Evolutionary conservation across 2,329 filamentous ascomycete genomes (phyloP), one percentile per base, ranked within the genome.

Genomic region (Microdochium bolleyi): DNA sequence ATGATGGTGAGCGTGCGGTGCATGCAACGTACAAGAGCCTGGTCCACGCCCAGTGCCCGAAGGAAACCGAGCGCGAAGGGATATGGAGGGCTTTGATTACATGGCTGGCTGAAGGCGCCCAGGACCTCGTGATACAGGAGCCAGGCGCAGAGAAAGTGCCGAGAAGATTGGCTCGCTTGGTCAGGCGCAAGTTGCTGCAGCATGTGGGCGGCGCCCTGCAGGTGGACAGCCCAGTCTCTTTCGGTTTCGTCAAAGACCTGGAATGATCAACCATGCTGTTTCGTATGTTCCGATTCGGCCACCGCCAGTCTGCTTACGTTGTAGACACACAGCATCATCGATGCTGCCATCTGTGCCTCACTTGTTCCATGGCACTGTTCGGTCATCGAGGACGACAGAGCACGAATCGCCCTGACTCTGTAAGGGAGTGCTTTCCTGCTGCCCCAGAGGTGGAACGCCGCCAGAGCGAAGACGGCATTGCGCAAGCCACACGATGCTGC

Each of bases 281-380:
- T 30, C 5, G 11, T 30, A 11, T 30, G 27, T 30, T 41, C 4
- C 7, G 8, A 2, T 7, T 50, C 62, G 54, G 64, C n/a, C n/a
- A n/a, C n/a, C n/a, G 57, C 49, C 49, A 21, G 10, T 8, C 8
- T 24, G 22, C 70, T 60, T 55, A 75, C 73, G 58, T 73, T 75
- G 54, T 76, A 75, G 16, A 77, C 73, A 51, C 73, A 76, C 7
- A 77, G 66, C 73, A 77, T 76, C 74, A 77, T 74, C 8, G 71
- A 75, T 13, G 73, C 69, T 14, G 74, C 72, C 50, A 76, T 64
- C 53, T 75, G 73, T 8, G 65, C 66, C 50, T 71, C 66, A 7
- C 64, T 68, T 16, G 60, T 63, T n/a, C 55, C 59, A 13, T 58
- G 55, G 3, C 61, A 61, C 48, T 64, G 64, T 22, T 55, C 58